phyloP scores from a whole-genome alignment of 768 basidiomycete genomes.

The Psilocybe sp. region DNA sequence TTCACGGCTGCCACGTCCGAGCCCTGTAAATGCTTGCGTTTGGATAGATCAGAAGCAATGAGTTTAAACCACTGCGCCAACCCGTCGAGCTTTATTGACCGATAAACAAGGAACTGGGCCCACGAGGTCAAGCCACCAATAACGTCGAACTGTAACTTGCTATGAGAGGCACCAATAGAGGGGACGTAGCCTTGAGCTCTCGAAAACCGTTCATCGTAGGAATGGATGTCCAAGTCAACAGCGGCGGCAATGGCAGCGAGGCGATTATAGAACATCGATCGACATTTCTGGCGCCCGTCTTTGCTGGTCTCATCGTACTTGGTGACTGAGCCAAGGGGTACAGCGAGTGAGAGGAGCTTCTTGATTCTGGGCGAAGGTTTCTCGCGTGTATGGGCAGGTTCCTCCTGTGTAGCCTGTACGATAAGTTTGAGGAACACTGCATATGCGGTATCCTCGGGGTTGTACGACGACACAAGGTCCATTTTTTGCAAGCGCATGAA shows the following conservation, averaged over 20 bases:
- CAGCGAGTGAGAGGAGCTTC: constrained; percentile 68
- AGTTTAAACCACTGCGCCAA: no score
- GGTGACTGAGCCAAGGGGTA: constrained; percentile 68
- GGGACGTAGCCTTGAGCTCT: constrained; percentile 65
- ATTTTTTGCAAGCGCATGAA: constrained; percentile 63
- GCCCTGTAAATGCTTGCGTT: neutral
- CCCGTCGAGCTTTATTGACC: constrained; percentile 38
- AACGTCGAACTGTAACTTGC: constrained; percentile 58
- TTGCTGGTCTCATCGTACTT: constrained; percentile 50
- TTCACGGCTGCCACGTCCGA: neutral
- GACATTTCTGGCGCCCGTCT: constrained; percentile 38
- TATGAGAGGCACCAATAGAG: constrained; percentile 62
- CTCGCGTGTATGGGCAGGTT: constrained; percentile 25
- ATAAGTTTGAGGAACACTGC: constrained; percentile 81
- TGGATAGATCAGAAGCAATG: neutral
- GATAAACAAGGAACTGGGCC: constrained; percentile 56
- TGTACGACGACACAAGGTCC: constrained; percentile 45
- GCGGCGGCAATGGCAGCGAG: constrained; percentile 71
- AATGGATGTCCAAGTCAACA: constrained; percentile 57
- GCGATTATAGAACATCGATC: constrained; percentile 82
- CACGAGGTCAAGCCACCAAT: constrained; percentile 76
- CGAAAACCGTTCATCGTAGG: constrained; percentile 51
- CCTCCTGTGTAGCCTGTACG: constrained; percentile 49
- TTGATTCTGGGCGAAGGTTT: constrained; percentile 43
- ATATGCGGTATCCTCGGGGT: constrained; percentile 67